A percentile compares a stretch with the other conserved stretches of the same genome.
Evolutionary conservation across 306 rosid genomes (phyloP).

Genomic region (Corylus heterophylla): DNA sequence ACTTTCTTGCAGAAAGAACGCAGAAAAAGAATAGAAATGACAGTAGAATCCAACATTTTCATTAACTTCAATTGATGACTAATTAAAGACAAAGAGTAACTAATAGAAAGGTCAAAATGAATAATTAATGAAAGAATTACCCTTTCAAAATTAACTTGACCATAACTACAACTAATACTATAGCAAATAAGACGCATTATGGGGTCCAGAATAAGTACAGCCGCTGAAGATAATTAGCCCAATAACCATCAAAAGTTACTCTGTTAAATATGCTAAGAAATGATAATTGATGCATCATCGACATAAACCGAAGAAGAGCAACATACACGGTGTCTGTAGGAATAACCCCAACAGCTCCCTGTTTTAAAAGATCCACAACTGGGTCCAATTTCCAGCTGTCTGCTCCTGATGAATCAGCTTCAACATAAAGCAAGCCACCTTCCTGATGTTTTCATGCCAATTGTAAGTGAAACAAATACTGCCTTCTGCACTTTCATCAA

Average conservation of each 20-base stretch:
- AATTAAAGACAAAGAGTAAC: neutral
- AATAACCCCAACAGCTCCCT: slow-evolving; percentile 92
- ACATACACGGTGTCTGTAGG: slow-evolving; percentile 89
- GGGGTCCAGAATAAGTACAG: slow-evolving; percentile 1
- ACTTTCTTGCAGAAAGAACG: neutral
- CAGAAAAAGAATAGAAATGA: neutral
- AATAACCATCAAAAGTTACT: neutral
- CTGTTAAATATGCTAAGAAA: neutral
- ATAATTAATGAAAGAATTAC: neutral
- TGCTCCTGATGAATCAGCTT: slow-evolving; percentile 69
- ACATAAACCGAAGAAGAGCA: neutral
- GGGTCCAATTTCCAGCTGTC: slow-evolving; percentile 89
- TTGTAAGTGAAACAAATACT: neutral
- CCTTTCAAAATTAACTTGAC: neutral
- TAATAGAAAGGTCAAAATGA: neutral
- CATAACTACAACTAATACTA: neutral
- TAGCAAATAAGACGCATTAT: neutral
- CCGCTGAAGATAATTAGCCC: neutral
- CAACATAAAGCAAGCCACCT: slow-evolving; percentile 65
- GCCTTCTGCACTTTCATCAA: neutral
- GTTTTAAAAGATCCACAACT: slow-evolving; percentile 53
- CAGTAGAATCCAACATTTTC: neutral
- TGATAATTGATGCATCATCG: neutral
- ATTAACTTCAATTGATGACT: neutral
- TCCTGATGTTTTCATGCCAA: slow-evolving; percentile 46